These are phyloP conservation scores for Termitomyces sp. DNA, from an alignment of 768 basidiomycete species.

Conservation along the genomic window DNA sequence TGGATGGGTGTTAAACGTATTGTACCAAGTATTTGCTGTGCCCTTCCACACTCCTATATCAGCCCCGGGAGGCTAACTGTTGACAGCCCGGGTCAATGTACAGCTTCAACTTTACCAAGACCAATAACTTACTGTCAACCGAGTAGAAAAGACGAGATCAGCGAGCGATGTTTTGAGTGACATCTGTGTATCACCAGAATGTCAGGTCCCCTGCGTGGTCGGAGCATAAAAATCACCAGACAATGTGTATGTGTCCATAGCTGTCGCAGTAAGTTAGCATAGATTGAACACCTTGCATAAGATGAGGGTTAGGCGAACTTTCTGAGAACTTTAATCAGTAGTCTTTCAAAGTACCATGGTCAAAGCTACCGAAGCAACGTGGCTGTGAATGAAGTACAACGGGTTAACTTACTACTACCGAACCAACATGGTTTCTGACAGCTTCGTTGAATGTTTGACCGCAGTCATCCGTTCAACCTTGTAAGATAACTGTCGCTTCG, in stretches of 20 bases:
- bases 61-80: conserved; percentile 35
- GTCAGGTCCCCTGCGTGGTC: conserved; percentile 35
- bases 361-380: too few relatives aligned
- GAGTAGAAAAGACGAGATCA: conserved; percentile 5
- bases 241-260: conserved; percentile 27
- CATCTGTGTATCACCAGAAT: conserved; percentile 27
- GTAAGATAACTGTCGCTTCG: too few relatives aligned
- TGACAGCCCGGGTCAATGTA: conserved; percentile 26
- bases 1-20: conserved; percentile 39
- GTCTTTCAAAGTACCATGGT: too few relatives aligned
- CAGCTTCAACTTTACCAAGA: not conserved
- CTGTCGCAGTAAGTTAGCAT: conserved; percentile 35
- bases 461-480: too few relatives aligned
- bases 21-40: conserved; percentile 35
- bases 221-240: conserved; percentile 38
- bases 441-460: too few relatives aligned
- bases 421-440: too few relatives aligned
- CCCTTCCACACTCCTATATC: conserved; percentile 44
- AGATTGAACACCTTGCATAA: too few relatives aligned
- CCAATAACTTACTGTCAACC: conserved; percentile 23
- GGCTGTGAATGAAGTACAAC: too few relatives aligned
- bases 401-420: too few relatives aligned
- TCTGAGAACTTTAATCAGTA: too few relatives aligned
- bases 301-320: too few relatives aligned
- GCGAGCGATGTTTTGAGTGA: not conserved